Percentiles rank a stretch among this genome's conserved stretches.
Evolutionary conservation across 1,139 yeast species (phyloP).

Genomic region (Kurtzmaniella quercitrusa): DNA sequence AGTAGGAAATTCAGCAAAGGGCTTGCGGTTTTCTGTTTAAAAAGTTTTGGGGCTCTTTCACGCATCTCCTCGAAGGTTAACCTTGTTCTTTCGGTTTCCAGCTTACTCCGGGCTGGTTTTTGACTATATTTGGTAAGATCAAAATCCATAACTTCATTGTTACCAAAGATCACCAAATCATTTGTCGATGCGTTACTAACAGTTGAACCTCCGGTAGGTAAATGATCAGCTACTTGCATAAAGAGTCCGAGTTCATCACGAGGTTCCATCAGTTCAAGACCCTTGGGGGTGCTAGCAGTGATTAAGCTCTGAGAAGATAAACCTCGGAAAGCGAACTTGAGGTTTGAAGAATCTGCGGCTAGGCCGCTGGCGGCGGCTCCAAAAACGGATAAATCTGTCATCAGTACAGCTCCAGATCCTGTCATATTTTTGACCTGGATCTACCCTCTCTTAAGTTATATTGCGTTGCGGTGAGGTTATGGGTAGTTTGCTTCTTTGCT

Average conservation of each 20-base stretch:
- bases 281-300: background rate
- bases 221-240: background rate
- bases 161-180: conserved; percentile 4
- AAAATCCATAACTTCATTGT: conserved; percentile 6
- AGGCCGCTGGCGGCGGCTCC: background rate
- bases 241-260: background rate
- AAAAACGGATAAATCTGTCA: background rate
- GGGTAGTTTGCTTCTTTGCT: too few species aligned
- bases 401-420: background rate
- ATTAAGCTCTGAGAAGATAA: background rate
- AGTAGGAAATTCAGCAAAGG: conserved; percentile 4
- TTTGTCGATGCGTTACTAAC: background rate
- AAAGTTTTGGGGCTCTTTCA: conserved; percentile 6
- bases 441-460: background rate
- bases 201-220: background rate
- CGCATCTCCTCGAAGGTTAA: conserved; percentile 6
- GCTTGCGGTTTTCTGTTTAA: background rate
- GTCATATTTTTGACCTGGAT: background rate
- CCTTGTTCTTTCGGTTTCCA: background rate
- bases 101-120: background rate
- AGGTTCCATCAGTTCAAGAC: background rate
- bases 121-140: conserved; percentile 1
- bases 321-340: background rate
- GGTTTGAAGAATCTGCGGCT: background rate
- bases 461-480: background rate